These are phyloP conservation scores for Arthrobotrys entomopaga DNA, from an alignment of 2,329 filamentous ascomycete genomes.

Conservation along the genomic window DNA sequence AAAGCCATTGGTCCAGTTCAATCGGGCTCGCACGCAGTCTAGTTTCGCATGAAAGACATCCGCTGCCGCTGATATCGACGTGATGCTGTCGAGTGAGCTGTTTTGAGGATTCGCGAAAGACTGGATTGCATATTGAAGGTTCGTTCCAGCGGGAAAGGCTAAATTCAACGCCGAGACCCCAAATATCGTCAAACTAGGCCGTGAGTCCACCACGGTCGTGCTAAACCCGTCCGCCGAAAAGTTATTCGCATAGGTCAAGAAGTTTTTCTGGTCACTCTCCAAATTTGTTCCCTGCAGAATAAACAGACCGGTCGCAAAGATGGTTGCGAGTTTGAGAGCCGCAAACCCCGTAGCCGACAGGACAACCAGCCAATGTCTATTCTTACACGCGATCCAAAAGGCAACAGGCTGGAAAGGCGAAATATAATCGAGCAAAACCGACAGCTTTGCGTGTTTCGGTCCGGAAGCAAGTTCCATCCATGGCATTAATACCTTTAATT, in stretches of 20 bases:
- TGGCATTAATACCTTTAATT: constrained; percentile 49
- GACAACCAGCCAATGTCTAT: constrained; percentile 53
- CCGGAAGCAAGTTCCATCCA: constrained; percentile 47
- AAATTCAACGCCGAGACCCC: constrained; percentile 33
- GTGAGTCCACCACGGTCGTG: constrained; percentile 20
- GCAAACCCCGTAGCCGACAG: constrained; percentile 30
- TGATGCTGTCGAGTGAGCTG: constrained; percentile 29
- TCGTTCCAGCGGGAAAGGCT: constrained; percentile 54
- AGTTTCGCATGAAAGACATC: constrained; percentile 45
- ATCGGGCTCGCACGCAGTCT: constrained; percentile 34
- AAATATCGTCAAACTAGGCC: constrained; percentile 43
- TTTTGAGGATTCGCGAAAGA: constrained; percentile 28
- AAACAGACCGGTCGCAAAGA: constrained; percentile 51
- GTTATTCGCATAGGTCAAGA: constrained; percentile 28
- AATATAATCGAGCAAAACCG: constrained; percentile 55
- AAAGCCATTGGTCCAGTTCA: constrained; percentile 36
- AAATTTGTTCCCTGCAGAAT: constrained; percentile 40
- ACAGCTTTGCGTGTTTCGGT: constrained; percentile 46
- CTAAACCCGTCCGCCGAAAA: constrained; percentile 30
- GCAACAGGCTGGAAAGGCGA: constrained; percentile 52
- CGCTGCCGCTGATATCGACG: constrained; percentile 32
- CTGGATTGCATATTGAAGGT: constrained; percentile 34
- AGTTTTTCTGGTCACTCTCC: constrained; percentile 17
- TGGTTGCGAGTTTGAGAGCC: constrained; percentile 43
- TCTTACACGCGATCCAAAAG: constrained; percentile 50